Conservation (phyloP, 345 rosid species). For the Aurinia saxatilis region DNA sequence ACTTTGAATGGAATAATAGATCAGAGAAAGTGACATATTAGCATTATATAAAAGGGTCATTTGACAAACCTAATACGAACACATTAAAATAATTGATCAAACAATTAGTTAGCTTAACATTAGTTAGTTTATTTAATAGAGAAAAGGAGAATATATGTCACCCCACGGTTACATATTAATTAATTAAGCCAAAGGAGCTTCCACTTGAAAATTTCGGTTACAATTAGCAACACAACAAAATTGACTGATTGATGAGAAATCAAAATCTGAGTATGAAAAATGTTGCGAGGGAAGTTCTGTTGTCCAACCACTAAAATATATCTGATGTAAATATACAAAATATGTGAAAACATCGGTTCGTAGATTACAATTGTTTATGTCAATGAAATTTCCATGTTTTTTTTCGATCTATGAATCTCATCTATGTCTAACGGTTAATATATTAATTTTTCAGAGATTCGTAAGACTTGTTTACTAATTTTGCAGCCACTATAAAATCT, state of each 20-base stretch:
- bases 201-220: slow-evolving; percentile 8
- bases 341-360: too few species aligned
- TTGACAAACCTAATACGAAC: slow-evolving; percentile 19
- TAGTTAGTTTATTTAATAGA: not conserved
- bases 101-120: not conserved
- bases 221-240: slow-evolving; percentile 10
- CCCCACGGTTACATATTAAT: slow-evolving; percentile 22
- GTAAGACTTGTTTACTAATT: too few species aligned
- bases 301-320: too few species aligned
- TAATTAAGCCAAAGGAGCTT: slow-evolving; percentile 4
- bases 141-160: slow-evolving; percentile 19
- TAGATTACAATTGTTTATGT: too few species aligned
- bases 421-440: too few species aligned
- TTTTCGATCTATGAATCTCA: too few species aligned
- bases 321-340: too few species aligned
- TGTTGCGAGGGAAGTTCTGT: not conserved
- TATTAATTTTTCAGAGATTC: too few species aligned
- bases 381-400: too few species aligned
- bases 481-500: too few species aligned
- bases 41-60: slow-evolving; percentile 11
- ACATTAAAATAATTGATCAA: slow-evolving; percentile 11
- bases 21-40: slow-evolving; percentile 20
- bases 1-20: slow-evolving; percentile 23
- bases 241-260: not conserved
- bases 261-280: not conserved